phyloP scores from a whole-genome alignment of 1,284 basidiomycete genomes.

The Leccinum angustisporum region DNA sequence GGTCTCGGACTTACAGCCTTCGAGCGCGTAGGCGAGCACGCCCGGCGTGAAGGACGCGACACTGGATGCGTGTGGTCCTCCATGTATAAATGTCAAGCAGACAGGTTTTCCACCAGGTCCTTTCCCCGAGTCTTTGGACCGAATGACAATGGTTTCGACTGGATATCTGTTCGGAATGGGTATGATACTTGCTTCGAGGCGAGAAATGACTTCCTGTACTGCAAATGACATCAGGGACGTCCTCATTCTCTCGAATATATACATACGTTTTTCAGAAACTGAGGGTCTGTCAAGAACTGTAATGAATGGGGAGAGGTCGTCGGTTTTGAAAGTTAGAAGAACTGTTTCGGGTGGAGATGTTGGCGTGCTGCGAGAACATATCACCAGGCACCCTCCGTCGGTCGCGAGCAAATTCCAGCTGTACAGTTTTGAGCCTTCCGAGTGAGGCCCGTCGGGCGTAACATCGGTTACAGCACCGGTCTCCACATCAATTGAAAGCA shows the following conservation, averaged over 20 bases:
- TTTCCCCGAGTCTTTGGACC: constrained; percentile 20
- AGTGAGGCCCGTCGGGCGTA: constrained; percentile 28
- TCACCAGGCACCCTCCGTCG: constrained; percentile 43
- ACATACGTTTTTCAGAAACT: constrained; percentile 42
- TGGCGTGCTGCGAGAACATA: constrained; percentile 54
- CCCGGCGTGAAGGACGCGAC: constrained; percentile 49
- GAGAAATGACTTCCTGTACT: constrained; percentile 45
- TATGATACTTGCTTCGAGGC: constrained; percentile 43
- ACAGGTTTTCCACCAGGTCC: constrained; percentile 31
- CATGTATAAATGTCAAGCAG: constrained; percentile 60
- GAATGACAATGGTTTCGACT: constrained; percentile 55
- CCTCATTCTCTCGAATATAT: not conserved
- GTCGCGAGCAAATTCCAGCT: constrained; percentile 58
- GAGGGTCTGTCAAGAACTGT: constrained; percentile 21
- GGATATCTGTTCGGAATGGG: constrained; percentile 48
- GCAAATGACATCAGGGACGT: not conserved
- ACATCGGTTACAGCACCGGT: constrained; percentile 42
- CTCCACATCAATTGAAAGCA: constrained; percentile 42
- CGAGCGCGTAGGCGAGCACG: constrained; percentile 48
- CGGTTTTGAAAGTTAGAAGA: constrained; percentile 28
- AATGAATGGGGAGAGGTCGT: not conserved
- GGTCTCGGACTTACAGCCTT: constrained; percentile 56
- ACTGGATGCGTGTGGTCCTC: constrained; percentile 61
- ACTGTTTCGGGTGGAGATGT: constrained; percentile 52
- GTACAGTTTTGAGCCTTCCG: constrained; percentile 29